Percentiles rank a stretch among this genome's conserved stretches.
These are phyloP conservation scores for Chondrus crispus DNA, from an alignment of 23 red algal genomes.

Conservation along the genomic window DNA sequence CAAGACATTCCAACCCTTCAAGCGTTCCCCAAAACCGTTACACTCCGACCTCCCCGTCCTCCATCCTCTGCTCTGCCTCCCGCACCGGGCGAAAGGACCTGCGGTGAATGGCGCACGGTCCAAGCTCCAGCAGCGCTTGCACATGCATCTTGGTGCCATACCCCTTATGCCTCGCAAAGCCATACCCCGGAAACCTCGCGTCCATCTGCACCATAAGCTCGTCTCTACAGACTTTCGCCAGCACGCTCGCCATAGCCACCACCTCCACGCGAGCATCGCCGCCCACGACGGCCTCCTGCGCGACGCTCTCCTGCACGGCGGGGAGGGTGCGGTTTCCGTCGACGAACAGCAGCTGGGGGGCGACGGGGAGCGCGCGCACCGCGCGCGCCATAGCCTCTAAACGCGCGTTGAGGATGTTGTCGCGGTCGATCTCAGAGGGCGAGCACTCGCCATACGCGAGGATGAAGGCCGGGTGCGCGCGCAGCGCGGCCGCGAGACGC, in stretches of 20 bases:
- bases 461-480: background rate
- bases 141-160: conserved; percentile 65
- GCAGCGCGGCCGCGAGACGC: background rate
- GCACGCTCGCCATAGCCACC: conserved; percentile 59
- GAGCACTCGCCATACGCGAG: conserved; percentile 30
- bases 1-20: too few relatives aligned
- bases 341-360: conserved; percentile 47
- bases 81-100: conserved; percentile 69
- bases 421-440: conserved; percentile 36
- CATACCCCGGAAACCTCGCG: conserved; percentile 72
- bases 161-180: conserved; percentile 76
- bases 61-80: background rate
- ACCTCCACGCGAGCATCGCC: conserved; percentile 41
- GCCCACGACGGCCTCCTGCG: conserved; percentile 37
- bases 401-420: conserved; percentile 82
- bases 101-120: conserved; percentile 72
- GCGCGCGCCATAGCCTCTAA: conserved; percentile 67
- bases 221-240: conserved; percentile 86
- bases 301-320: background rate
- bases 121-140: conserved; percentile 29
- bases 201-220: conserved; percentile 69
- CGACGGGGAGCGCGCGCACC: conserved; percentile 16
- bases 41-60: too few relatives aligned
- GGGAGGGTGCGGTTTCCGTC: conserved; percentile 51
- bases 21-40: too few relatives aligned